phyloP scores from a whole-genome alignment of 352 stramenopile genomes.

The Phytophthora vignae region DNA sequence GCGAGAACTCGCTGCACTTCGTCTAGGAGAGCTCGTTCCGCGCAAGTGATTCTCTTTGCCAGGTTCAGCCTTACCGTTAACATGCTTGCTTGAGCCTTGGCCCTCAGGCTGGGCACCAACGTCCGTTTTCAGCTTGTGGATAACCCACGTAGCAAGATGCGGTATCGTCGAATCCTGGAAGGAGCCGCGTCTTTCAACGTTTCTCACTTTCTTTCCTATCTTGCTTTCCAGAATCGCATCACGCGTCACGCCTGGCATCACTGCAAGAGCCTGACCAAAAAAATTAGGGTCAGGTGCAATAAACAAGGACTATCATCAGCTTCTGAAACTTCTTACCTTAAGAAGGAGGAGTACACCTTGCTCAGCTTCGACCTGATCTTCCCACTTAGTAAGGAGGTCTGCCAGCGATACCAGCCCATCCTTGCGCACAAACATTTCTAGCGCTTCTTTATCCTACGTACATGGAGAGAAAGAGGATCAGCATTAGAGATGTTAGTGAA shows the following conservation, averaged over 20 bases:
- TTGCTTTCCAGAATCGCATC: slow-evolving; percentile 50
- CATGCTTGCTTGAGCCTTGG: slow-evolving; percentile 13
- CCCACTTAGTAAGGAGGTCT: slow-evolving; percentile 59
- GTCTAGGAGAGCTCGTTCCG: slow-evolving; percentile 18
- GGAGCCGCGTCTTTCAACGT: slow-evolving; percentile 45
- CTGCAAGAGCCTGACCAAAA: slow-evolving; percentile 50
- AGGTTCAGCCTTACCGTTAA: slow-evolving; percentile 14
- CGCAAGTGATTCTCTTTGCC: slow-evolving; percentile 17
- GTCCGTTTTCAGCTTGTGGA: slow-evolving; percentile 64
- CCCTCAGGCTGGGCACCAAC: slow-evolving; percentile 27
- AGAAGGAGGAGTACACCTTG: slow-evolving; percentile 64
- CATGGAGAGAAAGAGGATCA: background rate
- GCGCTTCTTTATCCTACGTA: slow-evolving; percentile 54
- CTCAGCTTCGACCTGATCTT: slow-evolving; percentile 54
- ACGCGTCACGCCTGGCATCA: slow-evolving; percentile 63
- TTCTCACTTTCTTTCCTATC: slow-evolving; percentile 61
- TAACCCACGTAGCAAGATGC: slow-evolving; percentile 59
- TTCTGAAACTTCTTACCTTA: slow-evolving; percentile 47
- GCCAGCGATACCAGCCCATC: slow-evolving; percentile 56
- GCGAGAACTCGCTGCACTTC: background rate
- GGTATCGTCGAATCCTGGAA: slow-evolving; percentile 41
- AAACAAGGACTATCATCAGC: background rate
- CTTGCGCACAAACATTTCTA: slow-evolving; percentile 59
- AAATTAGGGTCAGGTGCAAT: slow-evolving; percentile 1
- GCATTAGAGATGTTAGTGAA: background rate